Evolutionary conservation across 148 eudicot species (phyloP), one percentile per base, ranked within the genome.

Genomic region (Rheum nobile): DNA sequence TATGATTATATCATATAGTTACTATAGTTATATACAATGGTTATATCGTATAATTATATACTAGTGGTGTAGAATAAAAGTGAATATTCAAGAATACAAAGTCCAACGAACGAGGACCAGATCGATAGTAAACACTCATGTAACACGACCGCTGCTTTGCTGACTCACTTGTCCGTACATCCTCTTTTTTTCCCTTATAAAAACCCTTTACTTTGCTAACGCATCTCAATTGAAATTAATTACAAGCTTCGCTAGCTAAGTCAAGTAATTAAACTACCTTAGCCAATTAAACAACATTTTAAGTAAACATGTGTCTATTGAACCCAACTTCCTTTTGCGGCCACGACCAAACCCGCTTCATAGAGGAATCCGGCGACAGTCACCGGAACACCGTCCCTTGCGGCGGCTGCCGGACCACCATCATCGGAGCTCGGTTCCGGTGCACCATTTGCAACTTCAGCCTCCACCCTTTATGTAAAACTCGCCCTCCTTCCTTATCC

Each of bases 331-430:
- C 4, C 11, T 31, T 34, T 0, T 65, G 70, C 2, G 22, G 9
- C 39, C 70, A 65, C 39, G 31, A 7, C 13, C 12, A 55, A 24
- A 16, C 39, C 70, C 41, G 8, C 6, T 65, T 65, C 39, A 19
- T 16, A 6, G 9, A 31, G n/a, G 21, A 5, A 14, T 31, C 70
- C 70, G 70, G 17, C 21, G 17, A 28, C 19, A 8, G 16, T 6
- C 70, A 32, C 11, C 41, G 22, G 39, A 16, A 1, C 70, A 9
- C 67, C 19, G 1, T 61, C 74, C 6, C 26, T 3, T 75, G 84
- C 52, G 74, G 63, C 55, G 81, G 77, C 2, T 81, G 84, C 77
- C 79, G 47, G n/a, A 81, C 81, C 28, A 13, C 11, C 9, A 80
- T 80, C 13, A 0, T 22, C 7, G 84, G 84, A 6, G 16, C 22